Base-by-base conservation (phyloP, 2,329 filamentous ascomycete species). In the Chaetomium olivaceum region DNA sequence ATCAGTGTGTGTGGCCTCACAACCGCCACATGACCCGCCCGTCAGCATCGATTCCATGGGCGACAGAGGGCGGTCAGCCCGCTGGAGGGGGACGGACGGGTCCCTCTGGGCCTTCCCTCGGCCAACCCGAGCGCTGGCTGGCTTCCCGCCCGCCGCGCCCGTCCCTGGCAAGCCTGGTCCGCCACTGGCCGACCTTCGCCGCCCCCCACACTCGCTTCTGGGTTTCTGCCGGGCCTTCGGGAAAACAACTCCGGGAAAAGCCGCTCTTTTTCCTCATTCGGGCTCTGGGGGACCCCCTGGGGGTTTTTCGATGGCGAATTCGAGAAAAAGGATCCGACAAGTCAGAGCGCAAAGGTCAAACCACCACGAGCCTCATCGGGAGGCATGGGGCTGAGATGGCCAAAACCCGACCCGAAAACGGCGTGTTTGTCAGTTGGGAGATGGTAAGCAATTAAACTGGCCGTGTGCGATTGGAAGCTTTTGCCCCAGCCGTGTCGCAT, bases 21-120 rank as follows among this genome's bases (percentile, higher is more conserved):
- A 14, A 36, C 54, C 51, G 51, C 51, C 51, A 16, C 55, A 61
- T 43, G 58, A 43, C 58, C 58, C 58, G 50, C 50, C 25, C 5
- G 50, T 46, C 59, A 61, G 59, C 59, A 55, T 33, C 59, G 48
- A 46, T 23, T 19, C 59, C 59, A 55, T 61, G 59, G 59, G 23
- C 33, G 50, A 46, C n/a, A 48, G n/a, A 48, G 46, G 46, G 59
- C 59, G 59, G 59, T 61, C 59, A 55, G 33, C 4, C 16, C 16
- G 39, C 39, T 43, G 39, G 16, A 39, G 33, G 33, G 33, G 33
- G 33, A 36, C 33, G 33, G 33, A 36, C 33, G 33, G 33, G 9
- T 1, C 11, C 39, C 31, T 8, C 21, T 39, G 31, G n/a, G 39
- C 14, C 39, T n/a, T n/a, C 8, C 6, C 31, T 39, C 23, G 50